A percentile compares a stretch with the other conserved stretches of the same genome.
These are phyloP conservation scores for Cicer cuneatum DNA, from an alignment of 306 rosid species.

Conservation along the genomic window DNA sequence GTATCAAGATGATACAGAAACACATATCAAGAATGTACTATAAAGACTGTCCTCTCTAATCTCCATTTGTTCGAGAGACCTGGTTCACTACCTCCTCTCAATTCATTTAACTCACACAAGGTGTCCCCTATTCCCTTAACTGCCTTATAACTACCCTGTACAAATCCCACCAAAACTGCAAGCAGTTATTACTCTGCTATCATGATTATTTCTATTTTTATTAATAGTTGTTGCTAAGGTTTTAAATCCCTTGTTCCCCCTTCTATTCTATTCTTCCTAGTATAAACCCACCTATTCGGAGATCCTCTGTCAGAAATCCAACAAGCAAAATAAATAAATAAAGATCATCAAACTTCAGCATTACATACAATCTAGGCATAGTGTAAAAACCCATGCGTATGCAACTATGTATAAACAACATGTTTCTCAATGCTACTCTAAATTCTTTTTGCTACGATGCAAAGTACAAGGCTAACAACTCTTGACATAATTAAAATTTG, in stretches of 20 bases:
- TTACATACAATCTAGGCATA: background rate
- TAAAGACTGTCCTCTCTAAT: background rate
- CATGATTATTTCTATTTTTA: conserved; percentile 7
- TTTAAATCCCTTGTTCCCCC: background rate
- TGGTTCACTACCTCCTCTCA: background rate
- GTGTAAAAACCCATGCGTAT: background rate
- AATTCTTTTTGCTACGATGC: conserved; percentile 31
- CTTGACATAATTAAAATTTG: conserved; percentile 5
- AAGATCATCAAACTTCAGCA: conserved; percentile 1
- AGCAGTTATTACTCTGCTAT: background rate
- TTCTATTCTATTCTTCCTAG: conserved; percentile 7
- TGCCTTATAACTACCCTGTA: background rate
- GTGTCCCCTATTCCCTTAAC: conserved; percentile 2
- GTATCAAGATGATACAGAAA: background rate
- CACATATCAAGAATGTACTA: background rate
- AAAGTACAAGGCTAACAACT: conserved; percentile 6
- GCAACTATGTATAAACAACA: background rate
- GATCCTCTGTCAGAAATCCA: conserved; percentile 19
- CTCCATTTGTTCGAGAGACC: conserved; percentile 5
- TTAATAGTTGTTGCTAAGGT: background rate
- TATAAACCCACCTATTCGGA: background rate
- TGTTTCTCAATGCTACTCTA: conserved; percentile 28
- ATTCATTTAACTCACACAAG: background rate
- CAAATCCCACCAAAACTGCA: conserved; percentile 9
- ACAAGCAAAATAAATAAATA: conserved; percentile 18